phyloP scores from a whole-genome alignment of 1,139 yeast genomes.

The Hemisphaericaspora lyxosophila region DNA sequence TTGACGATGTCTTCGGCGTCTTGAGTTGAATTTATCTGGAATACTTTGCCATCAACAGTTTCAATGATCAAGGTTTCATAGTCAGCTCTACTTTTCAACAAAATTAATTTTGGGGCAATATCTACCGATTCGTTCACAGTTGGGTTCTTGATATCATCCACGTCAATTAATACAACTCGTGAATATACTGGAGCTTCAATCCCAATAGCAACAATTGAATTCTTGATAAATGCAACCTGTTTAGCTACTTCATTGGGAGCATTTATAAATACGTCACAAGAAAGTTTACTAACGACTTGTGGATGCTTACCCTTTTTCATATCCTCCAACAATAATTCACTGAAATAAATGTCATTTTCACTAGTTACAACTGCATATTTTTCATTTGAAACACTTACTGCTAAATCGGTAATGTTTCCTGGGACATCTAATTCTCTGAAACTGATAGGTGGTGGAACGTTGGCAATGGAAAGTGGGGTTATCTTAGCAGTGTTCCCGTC shows the following conservation, averaged over 20 bases:
- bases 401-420: conserved; percentile 58
- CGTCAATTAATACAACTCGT: conserved; percentile 49
- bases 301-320: conserved; percentile 50
- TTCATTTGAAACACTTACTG: conserved; percentile 63
- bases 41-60: conserved; percentile 63
- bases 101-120: conserved; percentile 50
- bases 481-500: conserved; percentile 75
- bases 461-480: conserved; percentile 83
- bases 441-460: conserved; percentile 93
- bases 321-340: conserved; percentile 24
- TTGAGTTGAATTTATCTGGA: conserved; percentile 33
- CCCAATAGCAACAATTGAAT: conserved; percentile 53
- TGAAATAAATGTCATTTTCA: conserved; percentile 24
- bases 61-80: conserved; percentile 56
- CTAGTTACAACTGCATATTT: conserved; percentile 58
- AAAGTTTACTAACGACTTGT: conserved; percentile 34
- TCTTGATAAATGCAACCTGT: conserved; percentile 61
- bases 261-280: conserved; percentile 24
- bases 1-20: conserved; percentile 34
- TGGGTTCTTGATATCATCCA: conserved; percentile 42
- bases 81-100: conserved; percentile 57
- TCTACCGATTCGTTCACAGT: conserved; percentile 40
- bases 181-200: conserved; percentile 53
- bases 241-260: conserved; percentile 51
- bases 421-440: conserved; percentile 60